These are phyloP conservation scores for Jamesozyma gamospora DNA, from an alignment of 805 yeast species.

Conservation along the genomic window DNA sequence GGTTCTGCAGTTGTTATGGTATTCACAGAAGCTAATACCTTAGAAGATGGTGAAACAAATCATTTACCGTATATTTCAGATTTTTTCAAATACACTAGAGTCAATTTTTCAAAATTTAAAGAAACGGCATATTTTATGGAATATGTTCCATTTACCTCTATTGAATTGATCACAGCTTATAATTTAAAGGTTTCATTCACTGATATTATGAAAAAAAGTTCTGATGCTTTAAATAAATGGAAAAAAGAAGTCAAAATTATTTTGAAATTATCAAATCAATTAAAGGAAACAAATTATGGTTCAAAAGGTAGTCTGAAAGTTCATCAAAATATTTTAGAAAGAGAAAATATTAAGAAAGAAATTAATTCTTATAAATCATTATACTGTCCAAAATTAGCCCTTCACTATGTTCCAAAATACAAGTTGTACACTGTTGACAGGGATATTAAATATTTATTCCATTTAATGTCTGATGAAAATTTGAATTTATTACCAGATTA, in stretches of 20 bases:
- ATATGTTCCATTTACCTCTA: conserved; percentile 19
- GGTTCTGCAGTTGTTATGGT: conserved; percentile 21
- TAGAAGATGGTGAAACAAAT: conserved; percentile 23
- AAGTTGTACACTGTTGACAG: conserved; percentile 37
- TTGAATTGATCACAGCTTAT: conserved; percentile 25
- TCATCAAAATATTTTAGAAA: conserved; percentile 23
- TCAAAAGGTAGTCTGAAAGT: conserved; percentile 24
- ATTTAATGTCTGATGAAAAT: conserved; percentile 74
- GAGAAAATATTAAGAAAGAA: conserved; percentile 20
- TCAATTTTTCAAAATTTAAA: conserved; percentile 23
- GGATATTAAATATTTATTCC: conserved; percentile 47
- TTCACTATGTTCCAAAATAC: conserved; percentile 37
- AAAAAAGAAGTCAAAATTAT: conserved; percentile 17
- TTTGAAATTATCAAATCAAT: conserved; percentile 14
- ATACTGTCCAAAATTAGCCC: conserved; percentile 35
- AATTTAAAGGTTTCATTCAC: conserved; percentile 19
- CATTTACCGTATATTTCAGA: conserved; percentile 30
- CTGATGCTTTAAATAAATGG: conserved; percentile 16
- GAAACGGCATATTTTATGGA: conserved; percentile 23
- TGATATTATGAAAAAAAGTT: conserved; percentile 21
- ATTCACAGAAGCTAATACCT: conserved; percentile 26
- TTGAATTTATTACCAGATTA: conserved; percentile 87
- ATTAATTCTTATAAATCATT: conserved; percentile 15
- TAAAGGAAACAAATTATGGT: conserved; percentile 21
- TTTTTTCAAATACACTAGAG: conserved; percentile 19